phyloP scores from a whole-genome alignment of 2,329 filamentous ascomycete genomes.

The Salinomyces thailandicus region DNA sequence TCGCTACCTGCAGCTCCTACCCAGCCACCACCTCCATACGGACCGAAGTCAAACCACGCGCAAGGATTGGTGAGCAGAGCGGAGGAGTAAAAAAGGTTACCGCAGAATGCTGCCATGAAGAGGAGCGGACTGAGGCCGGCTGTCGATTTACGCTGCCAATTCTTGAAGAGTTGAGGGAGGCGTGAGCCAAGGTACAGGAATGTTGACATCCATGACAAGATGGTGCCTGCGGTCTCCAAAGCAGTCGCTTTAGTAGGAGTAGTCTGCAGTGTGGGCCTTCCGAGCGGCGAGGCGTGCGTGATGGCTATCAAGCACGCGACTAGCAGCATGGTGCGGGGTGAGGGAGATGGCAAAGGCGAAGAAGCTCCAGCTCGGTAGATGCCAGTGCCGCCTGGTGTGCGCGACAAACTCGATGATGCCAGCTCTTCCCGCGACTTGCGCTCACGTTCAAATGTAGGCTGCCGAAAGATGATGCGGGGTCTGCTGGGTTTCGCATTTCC shows the following conservation, averaged over 20 bases:
- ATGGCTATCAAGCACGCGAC: conserved; percentile 37
- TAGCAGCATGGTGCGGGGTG: conserved; percentile 37
- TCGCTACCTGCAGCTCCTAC: conserved; percentile 46
- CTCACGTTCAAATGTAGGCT: conserved; percentile 20
- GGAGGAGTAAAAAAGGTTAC: conserved; percentile 56
- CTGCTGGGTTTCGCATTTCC: conserved; percentile 5
- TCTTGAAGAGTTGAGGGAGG: conserved; percentile 56
- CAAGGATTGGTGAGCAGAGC: conserved; percentile 54
- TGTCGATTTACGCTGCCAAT: conserved; percentile 52
- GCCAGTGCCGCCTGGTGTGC: conserved; percentile 16
- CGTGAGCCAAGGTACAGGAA: conserved; percentile 49
- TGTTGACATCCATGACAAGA: conserved; percentile 48
- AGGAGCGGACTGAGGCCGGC: conserved; percentile 52
- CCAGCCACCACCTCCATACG: conserved; percentile 49
- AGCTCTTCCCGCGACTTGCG: conserved; percentile 19
- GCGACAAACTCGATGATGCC: conserved; percentile 10
- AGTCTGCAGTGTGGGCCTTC: conserved; percentile 2
- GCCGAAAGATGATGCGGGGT: conserved; percentile 23
- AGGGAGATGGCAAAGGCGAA: conserved; percentile 35
- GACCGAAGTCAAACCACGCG: conserved; percentile 47
- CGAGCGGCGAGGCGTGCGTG: conserved; percentile 28
- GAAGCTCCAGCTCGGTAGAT: conserved; percentile 22
- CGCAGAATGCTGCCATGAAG: conserved; percentile 56
- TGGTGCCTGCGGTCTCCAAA: conserved; percentile 37
- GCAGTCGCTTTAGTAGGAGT: conserved; percentile 16